These are phyloP conservation scores for Cyberlindnera nakhonratchasimensis DNA, from an alignment of 805 yeast species.

Conservation along the genomic window DNA sequence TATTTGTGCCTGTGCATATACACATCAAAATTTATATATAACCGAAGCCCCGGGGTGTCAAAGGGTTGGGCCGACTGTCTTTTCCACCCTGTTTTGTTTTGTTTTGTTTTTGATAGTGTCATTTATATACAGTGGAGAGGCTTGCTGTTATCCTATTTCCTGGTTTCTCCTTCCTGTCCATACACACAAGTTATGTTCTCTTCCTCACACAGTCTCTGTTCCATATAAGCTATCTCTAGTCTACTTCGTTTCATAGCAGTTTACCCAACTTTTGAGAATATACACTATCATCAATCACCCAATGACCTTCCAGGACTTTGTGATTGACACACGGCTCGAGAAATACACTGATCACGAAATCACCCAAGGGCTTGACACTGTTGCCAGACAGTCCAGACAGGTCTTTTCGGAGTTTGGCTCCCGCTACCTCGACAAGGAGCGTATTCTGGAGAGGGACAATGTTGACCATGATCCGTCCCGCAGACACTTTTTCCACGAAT, in stretches of 20 bases:
- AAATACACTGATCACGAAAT: conserved; percentile 12
- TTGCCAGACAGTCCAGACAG: conserved; percentile 1
- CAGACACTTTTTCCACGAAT: conserved; percentile 27
- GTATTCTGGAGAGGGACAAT: conserved; percentile 13
- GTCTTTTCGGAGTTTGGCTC: conserved; percentile 2
- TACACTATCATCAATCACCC: not conserved
- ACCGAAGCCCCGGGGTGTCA: not conserved
- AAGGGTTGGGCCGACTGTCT: too few relatives aligned
- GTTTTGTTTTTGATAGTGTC: too few relatives aligned
- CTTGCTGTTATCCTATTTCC: too few relatives aligned
- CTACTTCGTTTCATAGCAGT: not conserved
- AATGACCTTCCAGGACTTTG: conserved; percentile 23
- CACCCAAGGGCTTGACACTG: conserved; percentile 7
- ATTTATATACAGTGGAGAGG: too few relatives aligned
- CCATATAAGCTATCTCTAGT: not conserved
- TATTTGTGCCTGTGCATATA: too few relatives aligned
- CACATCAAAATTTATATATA: too few relatives aligned
- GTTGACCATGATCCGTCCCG: conserved; percentile 19
- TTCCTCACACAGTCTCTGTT: too few relatives aligned
- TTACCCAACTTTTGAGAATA: not conserved
- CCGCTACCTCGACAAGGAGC: conserved; percentile 13
- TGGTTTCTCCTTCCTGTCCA: too few relatives aligned
- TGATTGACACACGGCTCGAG: conserved; percentile 21
- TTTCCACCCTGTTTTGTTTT: too few relatives aligned
- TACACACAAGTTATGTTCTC: too few relatives aligned